phyloP scores from a whole-genome alignment of 2,329 filamentous ascomycete species.

The Pseudocercospora crystallina region DNA sequence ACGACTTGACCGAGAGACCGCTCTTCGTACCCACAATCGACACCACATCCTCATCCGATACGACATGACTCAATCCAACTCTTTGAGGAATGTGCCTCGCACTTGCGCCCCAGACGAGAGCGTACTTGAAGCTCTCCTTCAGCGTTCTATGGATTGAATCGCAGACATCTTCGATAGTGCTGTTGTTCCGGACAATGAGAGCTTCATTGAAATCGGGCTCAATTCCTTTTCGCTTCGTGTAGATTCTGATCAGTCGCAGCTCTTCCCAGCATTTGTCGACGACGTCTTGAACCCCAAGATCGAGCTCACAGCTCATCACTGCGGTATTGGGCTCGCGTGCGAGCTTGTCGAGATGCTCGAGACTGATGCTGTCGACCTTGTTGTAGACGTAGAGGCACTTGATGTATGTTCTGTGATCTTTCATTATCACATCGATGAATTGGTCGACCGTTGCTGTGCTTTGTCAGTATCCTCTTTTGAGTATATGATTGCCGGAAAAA shows the following conservation, averaged over 20 bases:
- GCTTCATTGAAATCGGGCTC: conserved; percentile 90
- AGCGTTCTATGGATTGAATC: conserved; percentile 89
- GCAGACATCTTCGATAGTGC: conserved; percentile 94
- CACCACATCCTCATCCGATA: conserved; percentile 69
- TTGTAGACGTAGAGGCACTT: conserved; percentile 95
- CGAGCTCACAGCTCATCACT: conserved; percentile 96
- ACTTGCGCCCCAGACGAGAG: conserved; percentile 94
- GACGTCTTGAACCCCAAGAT: conserved; percentile 89
- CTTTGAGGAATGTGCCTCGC: conserved; percentile 92
- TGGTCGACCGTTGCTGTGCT: conserved; percentile 82
- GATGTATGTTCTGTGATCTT: conserved; percentile 97
- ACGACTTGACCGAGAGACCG: conserved; percentile 28
- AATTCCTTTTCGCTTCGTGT: conserved; percentile 91
- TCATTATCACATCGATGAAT: conserved; percentile 99
- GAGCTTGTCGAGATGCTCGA: conserved; percentile 89
- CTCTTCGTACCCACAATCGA: conserved; percentile 57
- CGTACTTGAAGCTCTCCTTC: conserved; percentile 99
- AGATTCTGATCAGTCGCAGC: conserved; percentile 82
- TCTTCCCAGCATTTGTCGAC: conserved; percentile 95
- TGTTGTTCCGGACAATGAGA: conserved; percentile 84
- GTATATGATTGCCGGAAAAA: not conserved
- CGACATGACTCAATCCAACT: conserved; percentile 79
- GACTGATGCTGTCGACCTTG: conserved; percentile 93
- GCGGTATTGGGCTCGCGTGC: conserved; percentile 91
- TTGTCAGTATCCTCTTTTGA: conserved; percentile 8